Conservation (phyloP, 192 early-diverging fungal genomes). For the Rhizophagus prolifer region DNA sequence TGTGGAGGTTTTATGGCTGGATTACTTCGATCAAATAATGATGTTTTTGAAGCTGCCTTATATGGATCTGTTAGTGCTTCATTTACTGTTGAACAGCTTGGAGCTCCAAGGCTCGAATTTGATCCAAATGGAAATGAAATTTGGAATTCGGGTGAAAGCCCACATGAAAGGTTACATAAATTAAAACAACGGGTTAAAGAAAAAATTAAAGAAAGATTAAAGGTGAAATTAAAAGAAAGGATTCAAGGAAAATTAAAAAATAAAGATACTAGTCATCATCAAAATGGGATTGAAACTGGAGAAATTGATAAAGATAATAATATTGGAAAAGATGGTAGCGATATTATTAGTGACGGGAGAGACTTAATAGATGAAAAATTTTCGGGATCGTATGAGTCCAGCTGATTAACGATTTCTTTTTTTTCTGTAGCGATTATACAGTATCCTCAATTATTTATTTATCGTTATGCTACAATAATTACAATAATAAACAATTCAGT, state of each 20-base stretch:
- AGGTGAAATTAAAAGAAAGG: constrained; percentile 9
- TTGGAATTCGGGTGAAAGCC: constrained; percentile 31
- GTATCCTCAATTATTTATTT: no score
- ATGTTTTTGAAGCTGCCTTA: constrained; percentile 35
- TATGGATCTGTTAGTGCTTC: constrained; percentile 44
- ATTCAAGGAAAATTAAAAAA: constrained; percentile 11
- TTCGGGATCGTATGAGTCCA: background rate
- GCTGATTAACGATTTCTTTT: background rate
- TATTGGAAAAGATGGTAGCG: background rate
- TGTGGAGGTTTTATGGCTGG: constrained; percentile 46
- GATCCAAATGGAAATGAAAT: constrained; percentile 24
- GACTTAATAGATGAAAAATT: background rate
- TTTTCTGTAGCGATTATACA: background rate
- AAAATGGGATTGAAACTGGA: background rate
- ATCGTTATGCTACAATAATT: no score
- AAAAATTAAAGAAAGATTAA: constrained; percentile 9
- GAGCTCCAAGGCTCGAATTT: constrained; percentile 32
- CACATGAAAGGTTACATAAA: constrained; percentile 5
- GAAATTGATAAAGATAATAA: background rate
- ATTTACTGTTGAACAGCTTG: constrained; percentile 45
- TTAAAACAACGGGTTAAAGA: constrained; percentile 10
- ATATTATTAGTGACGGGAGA: background rate
- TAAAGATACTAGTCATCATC: background rate
- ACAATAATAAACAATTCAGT: no score
- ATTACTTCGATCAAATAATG: constrained; percentile 33